Evolutionary conservation across 2,329 filamentous ascomycete species (phyloP).

Genomic region (Exophiala phaeomuriformis): DNA sequence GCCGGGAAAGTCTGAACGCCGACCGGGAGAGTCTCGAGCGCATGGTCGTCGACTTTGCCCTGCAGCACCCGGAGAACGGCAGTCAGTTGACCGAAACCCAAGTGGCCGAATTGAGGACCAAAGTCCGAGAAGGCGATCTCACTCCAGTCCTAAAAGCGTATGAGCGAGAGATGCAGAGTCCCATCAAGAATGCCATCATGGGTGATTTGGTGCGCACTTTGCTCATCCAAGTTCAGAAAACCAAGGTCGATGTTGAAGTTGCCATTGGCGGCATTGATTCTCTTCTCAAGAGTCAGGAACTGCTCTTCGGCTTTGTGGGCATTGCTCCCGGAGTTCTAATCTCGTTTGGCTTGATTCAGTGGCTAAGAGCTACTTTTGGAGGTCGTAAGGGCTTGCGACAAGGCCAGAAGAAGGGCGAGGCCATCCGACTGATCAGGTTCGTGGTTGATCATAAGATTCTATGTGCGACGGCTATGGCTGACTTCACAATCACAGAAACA

Average conservation of each 20-base stretch:
- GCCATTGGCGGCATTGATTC: slow-evolving; percentile 94
- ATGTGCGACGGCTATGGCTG: neutral
- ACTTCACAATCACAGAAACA: slow-evolving; percentile 48
- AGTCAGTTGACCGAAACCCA: slow-evolving; percentile 58
- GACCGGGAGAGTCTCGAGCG: slow-evolving; percentile 88
- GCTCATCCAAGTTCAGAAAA: slow-evolving; percentile 96
- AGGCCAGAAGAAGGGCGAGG: slow-evolving; percentile 59
- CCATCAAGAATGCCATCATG: slow-evolving; percentile 71
- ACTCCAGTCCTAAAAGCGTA: slow-evolving; percentile 87
- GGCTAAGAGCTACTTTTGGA: slow-evolving; percentile 62
- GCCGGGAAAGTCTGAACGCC: slow-evolving; percentile 79
- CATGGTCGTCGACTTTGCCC: slow-evolving; percentile 95
- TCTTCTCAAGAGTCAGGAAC: slow-evolving; percentile 87
- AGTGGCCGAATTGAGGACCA: slow-evolving; percentile 65
- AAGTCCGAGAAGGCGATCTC: slow-evolving; percentile 84
- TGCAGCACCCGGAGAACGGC: slow-evolving; percentile 61
- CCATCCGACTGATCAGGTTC: slow-evolving; percentile 67
- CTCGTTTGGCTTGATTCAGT: slow-evolving; percentile 64
- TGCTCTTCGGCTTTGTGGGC: slow-evolving; percentile 92
- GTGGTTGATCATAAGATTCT: slow-evolving; percentile 5
- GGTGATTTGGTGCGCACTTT: slow-evolving; percentile 86
- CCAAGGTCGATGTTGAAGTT: slow-evolving; percentile 94
- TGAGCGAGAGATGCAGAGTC: slow-evolving; percentile 76
- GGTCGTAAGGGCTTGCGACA: slow-evolving; percentile 61
- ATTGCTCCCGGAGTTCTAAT: slow-evolving; percentile 90